Evolutionary conservation across 331 rosid genomes (phyloP).

Genomic region (Pyrus hybrid): DNA sequence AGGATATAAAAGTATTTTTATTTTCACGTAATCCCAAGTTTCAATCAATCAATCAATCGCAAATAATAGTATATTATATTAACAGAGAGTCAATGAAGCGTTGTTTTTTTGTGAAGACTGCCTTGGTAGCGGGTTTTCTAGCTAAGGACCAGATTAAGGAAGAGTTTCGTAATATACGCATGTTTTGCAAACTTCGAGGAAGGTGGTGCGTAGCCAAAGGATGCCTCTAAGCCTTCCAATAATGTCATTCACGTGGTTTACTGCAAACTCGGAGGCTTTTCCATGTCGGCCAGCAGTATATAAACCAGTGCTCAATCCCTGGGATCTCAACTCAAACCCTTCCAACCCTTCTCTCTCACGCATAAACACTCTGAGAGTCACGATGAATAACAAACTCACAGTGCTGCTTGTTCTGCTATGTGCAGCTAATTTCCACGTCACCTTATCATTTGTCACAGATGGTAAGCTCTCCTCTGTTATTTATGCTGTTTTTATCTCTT

Average conservation of each 20-base stretch:
- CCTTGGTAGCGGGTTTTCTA: background rate
- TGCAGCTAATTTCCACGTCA: constrained; percentile 25
- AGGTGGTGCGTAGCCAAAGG: background rate
- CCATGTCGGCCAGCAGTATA: constrained; percentile 21
- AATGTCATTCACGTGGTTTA: constrained; percentile 43
- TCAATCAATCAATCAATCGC: background rate
- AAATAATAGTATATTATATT: background rate
- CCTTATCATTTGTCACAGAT: constrained; percentile 23
- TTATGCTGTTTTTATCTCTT: no score
- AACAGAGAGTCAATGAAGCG: no score
- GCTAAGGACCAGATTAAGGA: background rate
- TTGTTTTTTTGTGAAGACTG: background rate
- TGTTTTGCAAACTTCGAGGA: background rate
- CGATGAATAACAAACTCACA: constrained; percentile 32
- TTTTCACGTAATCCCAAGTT: background rate
- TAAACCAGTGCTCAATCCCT: constrained; percentile 14
- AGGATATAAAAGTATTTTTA: no score
- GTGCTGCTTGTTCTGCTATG: constrained; percentile 31
- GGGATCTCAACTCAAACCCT: constrained; percentile 8
- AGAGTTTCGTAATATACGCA: background rate
- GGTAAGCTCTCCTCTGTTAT: constrained; percentile 20
- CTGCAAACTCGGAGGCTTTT: constrained; percentile 19
- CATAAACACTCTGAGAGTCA: background rate
- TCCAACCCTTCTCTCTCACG: background rate
- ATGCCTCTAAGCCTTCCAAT: background rate